Base-by-base conservation (phyloP, 2,329 filamentous ascomycete species). In the Xylariaceae sp. region DNA sequence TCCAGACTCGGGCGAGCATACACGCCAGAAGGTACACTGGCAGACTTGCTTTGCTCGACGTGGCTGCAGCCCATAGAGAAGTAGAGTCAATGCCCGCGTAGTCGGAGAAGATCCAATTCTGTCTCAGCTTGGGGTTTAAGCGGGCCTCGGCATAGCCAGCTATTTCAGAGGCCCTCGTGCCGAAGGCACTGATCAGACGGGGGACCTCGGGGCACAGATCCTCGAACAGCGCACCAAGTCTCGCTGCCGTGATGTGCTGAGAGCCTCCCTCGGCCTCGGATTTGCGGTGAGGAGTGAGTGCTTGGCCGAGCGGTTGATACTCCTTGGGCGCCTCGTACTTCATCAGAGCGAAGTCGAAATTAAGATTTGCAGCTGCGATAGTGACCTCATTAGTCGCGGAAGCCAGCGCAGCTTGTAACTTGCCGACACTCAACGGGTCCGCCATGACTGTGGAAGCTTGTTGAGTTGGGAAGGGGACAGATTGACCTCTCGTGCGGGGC, bases 261-360 rank as follows among this genome's bases (percentile, higher is more conserved):
- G 31, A 31, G 1, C 65, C 64, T 4, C 44, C 29, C 39, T 68
- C 65, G 0, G 64, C 64, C 2, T 57, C 47, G 0, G 49, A n/a
- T 15, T 50, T 46, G 3, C 63, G 34, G 12, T 17, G 11, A 10
- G 23, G 13, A 3, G 34, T 31, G 9, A 36, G 21, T 12, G 14
- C 27, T 5, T 17, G 14, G 13, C 29, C 35, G 19, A 37, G 12
- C 9, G 21, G 24, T 5, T 17, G 35, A 29, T 34, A 38, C 25
- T 38, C 31, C 16, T 19, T 22, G 3, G 36, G 36, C 5, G 36
- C 31, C 19, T 38, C 35, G 7, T 22, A 13, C 28, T 34, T 38
- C 2, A 38, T 32, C 9, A 38, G 23, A 10, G 21, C 25, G 18
- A 38, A 38, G 29, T 38, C 36, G 11, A 38, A 34, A 21, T 38